Evolutionary conservation across 768 basidiomycete genomes (phyloP).

Genomic region (Glaciozyma martinii): DNA sequence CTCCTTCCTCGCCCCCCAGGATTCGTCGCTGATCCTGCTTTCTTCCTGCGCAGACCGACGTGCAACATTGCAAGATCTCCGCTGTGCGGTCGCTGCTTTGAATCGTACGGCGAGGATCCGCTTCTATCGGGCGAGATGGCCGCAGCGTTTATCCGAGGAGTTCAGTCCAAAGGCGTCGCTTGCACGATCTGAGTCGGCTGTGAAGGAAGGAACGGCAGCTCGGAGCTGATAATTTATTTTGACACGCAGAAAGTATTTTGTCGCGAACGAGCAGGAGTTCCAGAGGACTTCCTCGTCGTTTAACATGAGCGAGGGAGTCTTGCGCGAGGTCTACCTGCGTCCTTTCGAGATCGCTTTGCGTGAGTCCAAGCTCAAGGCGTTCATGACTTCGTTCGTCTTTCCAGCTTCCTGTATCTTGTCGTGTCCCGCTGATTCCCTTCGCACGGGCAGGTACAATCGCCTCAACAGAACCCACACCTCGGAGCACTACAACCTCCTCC

Average conservation of each 20-base stretch:
- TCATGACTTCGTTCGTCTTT: conserved; percentile 29
- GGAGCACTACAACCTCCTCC: conserved; percentile 36
- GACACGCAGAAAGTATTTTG: conserved; percentile 4
- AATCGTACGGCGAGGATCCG: conserved; percentile 31
- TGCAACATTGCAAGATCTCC: conserved; percentile 37
- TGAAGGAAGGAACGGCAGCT: neutral
- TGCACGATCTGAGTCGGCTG: neutral
- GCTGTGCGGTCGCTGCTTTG: conserved; percentile 37
- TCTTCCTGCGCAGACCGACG: conserved; percentile 31
- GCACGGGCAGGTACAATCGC: conserved; percentile 6
- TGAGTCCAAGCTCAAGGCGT: neutral
- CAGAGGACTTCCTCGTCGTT: conserved; percentile 14
- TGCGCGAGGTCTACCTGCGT: conserved; percentile 39
- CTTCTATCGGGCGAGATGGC: neutral
- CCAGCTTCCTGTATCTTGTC: too few relatives aligned
- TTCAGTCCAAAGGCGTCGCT: conserved; percentile 2
- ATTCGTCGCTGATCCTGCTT: neutral
- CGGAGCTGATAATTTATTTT: neutral
- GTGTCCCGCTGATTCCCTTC: too few relatives aligned
- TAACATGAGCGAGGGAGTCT: conserved; percentile 32
- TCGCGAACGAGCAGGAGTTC: conserved; percentile 44
- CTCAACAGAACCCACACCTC: conserved; percentile 39
- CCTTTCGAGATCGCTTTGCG: conserved; percentile 16
- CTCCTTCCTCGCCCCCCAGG: neutral
- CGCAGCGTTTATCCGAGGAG: neutral